Evolutionary conservation across 106 monocot species (phyloP).

Genomic region (Allium cepa): DNA sequence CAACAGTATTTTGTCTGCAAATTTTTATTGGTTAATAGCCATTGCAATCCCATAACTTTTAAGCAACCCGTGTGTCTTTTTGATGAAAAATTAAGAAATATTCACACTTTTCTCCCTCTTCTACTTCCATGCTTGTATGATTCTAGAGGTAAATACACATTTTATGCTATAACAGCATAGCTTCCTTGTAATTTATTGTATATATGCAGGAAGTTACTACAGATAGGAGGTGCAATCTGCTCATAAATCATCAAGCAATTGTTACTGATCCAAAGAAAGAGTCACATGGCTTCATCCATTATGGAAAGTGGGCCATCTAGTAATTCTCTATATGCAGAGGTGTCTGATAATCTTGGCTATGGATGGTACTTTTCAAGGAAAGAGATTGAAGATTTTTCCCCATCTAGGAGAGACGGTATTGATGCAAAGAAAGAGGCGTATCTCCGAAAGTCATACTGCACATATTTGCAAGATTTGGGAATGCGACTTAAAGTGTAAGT

Average conservation of each 20-base stretch:
- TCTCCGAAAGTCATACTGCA: constrained; percentile 32
- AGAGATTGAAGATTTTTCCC: constrained; percentile 43
- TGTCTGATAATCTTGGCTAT: constrained; percentile 22
- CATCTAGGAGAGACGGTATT: constrained; percentile 43
- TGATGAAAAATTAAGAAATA: no score
- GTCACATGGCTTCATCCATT: constrained; percentile 9
- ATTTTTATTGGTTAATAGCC: no score
- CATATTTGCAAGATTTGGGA: constrained; percentile 39
- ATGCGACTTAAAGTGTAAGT: constrained; percentile 45
- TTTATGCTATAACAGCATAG: no score
- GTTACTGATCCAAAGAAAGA: background rate
- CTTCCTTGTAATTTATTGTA: no score
- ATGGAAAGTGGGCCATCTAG: constrained; percentile 3
- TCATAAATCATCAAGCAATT: background rate
- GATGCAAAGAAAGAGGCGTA: constrained; percentile 40
- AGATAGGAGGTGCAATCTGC: no score
- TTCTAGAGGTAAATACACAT: no score
- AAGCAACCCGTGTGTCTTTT: no score
- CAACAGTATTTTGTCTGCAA: no score
- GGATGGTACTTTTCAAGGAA: constrained; percentile 28
- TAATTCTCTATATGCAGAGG: constrained; percentile 8
- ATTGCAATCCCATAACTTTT: no score
- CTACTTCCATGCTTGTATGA: no score
- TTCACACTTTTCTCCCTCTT: no score
- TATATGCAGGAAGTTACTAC: no score